Conservation (phyloP, 305 asterid species). For the Solanum aculeatissimum region DNA sequence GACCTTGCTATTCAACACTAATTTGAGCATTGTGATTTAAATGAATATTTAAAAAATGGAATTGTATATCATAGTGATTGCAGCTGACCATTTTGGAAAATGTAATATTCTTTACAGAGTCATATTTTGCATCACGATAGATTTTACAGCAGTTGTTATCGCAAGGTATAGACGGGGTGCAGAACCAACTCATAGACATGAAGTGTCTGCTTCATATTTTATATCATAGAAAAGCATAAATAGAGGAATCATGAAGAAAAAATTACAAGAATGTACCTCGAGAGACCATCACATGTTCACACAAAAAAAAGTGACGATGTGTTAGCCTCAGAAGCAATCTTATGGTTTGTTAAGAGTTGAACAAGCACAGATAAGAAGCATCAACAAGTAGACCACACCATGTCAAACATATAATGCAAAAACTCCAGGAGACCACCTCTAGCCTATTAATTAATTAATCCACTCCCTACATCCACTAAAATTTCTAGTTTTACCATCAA, state of each 20-base stretch:
- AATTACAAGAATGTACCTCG: background rate
- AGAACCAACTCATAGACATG: background rate
- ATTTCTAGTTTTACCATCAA: background rate
- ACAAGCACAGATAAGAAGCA: background rate
- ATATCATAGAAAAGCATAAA: background rate
- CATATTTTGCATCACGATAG: background rate
- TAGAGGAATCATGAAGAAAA: background rate
- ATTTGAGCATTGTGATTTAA: background rate
- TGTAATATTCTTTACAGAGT: background rate
- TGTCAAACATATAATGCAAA: background rate
- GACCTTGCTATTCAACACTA: background rate
- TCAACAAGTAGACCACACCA: background rate
- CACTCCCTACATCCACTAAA: background rate
- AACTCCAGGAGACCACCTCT: background rate
- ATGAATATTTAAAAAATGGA: background rate
- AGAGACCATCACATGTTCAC: background rate
- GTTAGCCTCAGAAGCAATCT: background rate
- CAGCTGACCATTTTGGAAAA: background rate
- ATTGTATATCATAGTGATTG: background rate
- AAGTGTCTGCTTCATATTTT: background rate
- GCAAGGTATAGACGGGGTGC: background rate
- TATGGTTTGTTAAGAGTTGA: background rate
- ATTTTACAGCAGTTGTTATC: background rate
- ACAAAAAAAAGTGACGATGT: background rate
- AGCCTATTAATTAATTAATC: background rate